phyloP scores from a whole-genome alignment of 2,329 filamentous ascomycete species.

The Fusarium neocosmosporiellum region DNA sequence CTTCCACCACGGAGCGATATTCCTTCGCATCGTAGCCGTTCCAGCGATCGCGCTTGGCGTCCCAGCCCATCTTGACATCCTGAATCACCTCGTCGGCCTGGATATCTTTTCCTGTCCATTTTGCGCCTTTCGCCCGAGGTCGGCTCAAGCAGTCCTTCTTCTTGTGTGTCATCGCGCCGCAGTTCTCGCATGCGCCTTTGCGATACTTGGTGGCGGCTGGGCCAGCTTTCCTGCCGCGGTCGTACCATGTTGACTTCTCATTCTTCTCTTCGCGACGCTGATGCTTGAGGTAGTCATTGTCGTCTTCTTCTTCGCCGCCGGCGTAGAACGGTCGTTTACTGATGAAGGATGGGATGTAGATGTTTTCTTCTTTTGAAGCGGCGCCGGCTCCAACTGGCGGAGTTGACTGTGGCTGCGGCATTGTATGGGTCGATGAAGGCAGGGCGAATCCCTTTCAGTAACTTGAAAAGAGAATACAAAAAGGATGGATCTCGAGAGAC shows the following conservation, averaged over 20 bases:
- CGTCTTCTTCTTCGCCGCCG: slow-evolving; percentile 77
- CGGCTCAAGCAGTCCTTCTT: slow-evolving; percentile 92
- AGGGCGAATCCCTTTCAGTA: neutral
- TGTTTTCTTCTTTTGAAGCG: slow-evolving; percentile 87
- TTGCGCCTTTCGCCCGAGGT: slow-evolving; percentile 88
- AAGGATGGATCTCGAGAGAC: neutral
- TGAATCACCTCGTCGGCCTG: slow-evolving; percentile 91
- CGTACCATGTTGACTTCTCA: slow-evolving; percentile 88
- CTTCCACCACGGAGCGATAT: slow-evolving; percentile 87
- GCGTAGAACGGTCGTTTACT: slow-evolving; percentile 98
- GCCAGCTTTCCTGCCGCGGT: slow-evolving; percentile 84
- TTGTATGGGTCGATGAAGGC: neutral
- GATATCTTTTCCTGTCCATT: slow-evolving; percentile 92
- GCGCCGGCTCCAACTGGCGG: slow-evolving; percentile 51
- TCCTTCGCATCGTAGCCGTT: slow-evolving; percentile 95
- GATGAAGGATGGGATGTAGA: slow-evolving; percentile 98
- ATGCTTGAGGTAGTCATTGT: slow-evolving; percentile 94
- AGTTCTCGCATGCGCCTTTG: slow-evolving; percentile 98
- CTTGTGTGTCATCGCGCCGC: slow-evolving; percentile 96
- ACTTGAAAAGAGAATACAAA: neutral
- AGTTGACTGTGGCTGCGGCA: slow-evolving; percentile 48
- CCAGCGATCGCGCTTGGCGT: slow-evolving; percentile 97
- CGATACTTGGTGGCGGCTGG: slow-evolving; percentile 96
- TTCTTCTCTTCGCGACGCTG: slow-evolving; percentile 76
- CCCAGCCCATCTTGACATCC: slow-evolving; percentile 90